Percentiles rank a stretch among this genome's conserved stretches.
Conservation (phyloP, 345 rosid species). For the Camelina sativa region DNA sequence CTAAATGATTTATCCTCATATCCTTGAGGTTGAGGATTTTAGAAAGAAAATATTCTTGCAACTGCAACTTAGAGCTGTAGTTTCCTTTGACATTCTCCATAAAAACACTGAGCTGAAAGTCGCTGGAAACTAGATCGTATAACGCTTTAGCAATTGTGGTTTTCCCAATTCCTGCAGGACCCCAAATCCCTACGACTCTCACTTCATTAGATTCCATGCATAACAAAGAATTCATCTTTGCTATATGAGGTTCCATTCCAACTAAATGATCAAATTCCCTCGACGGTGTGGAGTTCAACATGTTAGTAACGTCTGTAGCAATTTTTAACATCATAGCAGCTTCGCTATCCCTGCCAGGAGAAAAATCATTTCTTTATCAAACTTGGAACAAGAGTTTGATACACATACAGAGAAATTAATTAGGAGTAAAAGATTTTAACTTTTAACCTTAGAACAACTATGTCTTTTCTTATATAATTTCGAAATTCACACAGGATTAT, state of each 20-base stretch:
- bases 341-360: neutral
- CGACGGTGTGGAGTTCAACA: neutral
- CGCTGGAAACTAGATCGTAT: neutral
- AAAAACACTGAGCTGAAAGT: neutral
- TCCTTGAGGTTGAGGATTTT: neutral
- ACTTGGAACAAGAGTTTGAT: neutral
- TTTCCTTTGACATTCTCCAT: conserved; percentile 12
- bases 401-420: neutral
- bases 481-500: neutral
- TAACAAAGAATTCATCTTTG: neutral
- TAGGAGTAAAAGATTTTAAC: neutral
- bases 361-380: neutral
- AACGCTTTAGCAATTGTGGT: conserved; percentile 23
- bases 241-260: conserved; percentile 27
- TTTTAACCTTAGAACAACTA: neutral
- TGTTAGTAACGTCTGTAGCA: neutral
- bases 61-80: neutral
- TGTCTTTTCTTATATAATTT: neutral
- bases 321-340: conserved; percentile 7
- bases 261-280: conserved; percentile 13
- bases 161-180: conserved; percentile 31
- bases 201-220: neutral
- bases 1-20: conserved; percentile 23
- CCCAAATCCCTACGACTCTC: conserved; percentile 21
- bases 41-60: conserved; percentile 14